Evolutionary conservation across 2,329 filamentous ascomycete genomes (phyloP).

Genomic region (Seiridium cupressi): DNA sequence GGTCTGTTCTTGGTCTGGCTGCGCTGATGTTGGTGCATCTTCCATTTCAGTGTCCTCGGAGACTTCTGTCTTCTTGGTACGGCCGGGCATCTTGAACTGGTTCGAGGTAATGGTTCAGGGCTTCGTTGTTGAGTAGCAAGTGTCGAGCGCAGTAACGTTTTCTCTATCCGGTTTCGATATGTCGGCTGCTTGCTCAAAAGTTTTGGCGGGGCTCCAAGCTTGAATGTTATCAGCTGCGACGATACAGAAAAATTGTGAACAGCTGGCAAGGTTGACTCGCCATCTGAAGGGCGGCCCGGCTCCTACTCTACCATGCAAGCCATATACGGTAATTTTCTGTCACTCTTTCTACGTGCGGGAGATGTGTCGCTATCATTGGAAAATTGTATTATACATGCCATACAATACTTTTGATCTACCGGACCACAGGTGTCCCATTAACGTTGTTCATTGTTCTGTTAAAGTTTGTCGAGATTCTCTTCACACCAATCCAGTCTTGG

Average conservation of each 20-base stretch:
- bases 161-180: not conserved
- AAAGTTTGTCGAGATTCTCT: too few relatives aligned
- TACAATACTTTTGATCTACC: too few relatives aligned
- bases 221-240: not conserved
- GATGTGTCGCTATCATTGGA: too few relatives aligned
- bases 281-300: not conserved
- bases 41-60: slow-evolving; percentile 25
- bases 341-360: too few relatives aligned
- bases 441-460: too few relatives aligned
- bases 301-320: too few relatives aligned
- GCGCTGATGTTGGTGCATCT: slow-evolving; percentile 27
- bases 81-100: slow-evolving; percentile 7
- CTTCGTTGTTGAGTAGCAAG: not conserved
- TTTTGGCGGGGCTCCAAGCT: slow-evolving; percentile 9
- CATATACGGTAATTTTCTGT: too few relatives aligned
- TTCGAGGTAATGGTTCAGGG: not conserved
- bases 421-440: too few relatives aligned
- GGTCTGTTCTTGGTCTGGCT: slow-evolving; percentile 40
- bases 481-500: too few relatives aligned
- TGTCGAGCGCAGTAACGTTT: not conserved
- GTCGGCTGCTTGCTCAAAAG: slow-evolving; percentile 1
- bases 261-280: not conserved
- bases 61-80: slow-evolving; percentile 5
- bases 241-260: not conserved
- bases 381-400: too few relatives aligned